phyloP scores from a whole-genome alignment of 306 rosid species.

The Lathyrus tuberosus region DNA sequence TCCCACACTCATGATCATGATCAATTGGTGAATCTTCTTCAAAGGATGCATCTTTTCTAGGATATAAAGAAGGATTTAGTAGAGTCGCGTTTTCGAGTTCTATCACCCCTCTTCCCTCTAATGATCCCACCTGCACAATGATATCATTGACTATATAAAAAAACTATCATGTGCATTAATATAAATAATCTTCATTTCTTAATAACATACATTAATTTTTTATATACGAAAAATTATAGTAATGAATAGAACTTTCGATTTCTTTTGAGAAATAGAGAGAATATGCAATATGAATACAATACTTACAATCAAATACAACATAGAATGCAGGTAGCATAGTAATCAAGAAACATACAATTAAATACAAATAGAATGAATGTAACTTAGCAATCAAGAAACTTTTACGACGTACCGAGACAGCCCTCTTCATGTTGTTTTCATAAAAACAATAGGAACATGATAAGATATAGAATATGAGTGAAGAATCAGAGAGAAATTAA shows the following conservation, averaged over 20 bases:
- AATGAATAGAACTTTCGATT: neutral
- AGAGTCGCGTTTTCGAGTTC: conserved; percentile 27
- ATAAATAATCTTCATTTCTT: neutral
- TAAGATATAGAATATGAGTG: neutral
- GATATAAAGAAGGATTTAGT: conserved; percentile 30
- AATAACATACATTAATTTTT: neutral
- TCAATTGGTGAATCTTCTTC: conserved; percentile 28
- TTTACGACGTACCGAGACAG: conserved; percentile 26
- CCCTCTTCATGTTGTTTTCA: conserved; percentile 33
- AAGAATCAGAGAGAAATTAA: neutral
- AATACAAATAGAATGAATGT: neutral
- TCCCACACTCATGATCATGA: conserved; percentile 22
- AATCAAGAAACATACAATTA: neutral
- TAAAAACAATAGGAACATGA: conserved; percentile 5
- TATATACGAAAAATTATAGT: neutral
- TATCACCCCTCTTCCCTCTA: conserved; percentile 24
- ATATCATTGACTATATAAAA: neutral
- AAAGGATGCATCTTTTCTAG: conserved; percentile 1
- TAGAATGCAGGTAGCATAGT: neutral
- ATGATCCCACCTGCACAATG: conserved; percentile 28
- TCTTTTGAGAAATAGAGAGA: neutral
- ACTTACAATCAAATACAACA: neutral
- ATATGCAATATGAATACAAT: neutral
- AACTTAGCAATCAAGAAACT: neutral
- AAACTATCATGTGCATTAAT: neutral